A percentile compares a stretch with the other conserved stretches of the same genome.
These are phyloP conservation scores for Pseudocercospora vitis DNA, from an alignment of 2,329 filamentous ascomycete genomes.

Conservation along the genomic window DNA sequence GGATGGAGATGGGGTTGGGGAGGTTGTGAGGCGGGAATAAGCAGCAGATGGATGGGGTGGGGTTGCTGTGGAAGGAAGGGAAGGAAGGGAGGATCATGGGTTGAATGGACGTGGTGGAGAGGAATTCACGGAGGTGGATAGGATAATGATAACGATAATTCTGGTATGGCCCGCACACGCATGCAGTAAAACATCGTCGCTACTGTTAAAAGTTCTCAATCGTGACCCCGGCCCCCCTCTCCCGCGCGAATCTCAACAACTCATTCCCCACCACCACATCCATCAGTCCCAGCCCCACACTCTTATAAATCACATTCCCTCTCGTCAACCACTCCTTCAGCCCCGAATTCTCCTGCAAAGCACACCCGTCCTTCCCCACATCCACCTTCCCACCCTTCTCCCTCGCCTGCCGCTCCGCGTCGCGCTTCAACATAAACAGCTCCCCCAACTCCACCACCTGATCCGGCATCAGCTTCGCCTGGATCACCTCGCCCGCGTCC, in stretches of 20 bases:
- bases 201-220: constrained; percentile 53
- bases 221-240: constrained; percentile 56
- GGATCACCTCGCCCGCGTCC: constrained; percentile 83
- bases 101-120: too few species aligned
- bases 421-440: constrained; percentile 64
- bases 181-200: too few species aligned
- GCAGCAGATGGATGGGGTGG: background rate
- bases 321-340: constrained; percentile 57
- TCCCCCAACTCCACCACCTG: constrained; percentile 88
- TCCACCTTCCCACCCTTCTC: constrained; percentile 31
- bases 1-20: constrained; percentile 1
- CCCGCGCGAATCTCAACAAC: constrained; percentile 57
- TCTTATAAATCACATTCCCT: constrained; percentile 69
- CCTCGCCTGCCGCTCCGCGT: constrained; percentile 44
- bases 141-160: too few species aligned
- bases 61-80: background rate
- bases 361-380: constrained; percentile 24
- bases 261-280: constrained; percentile 64
- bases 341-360: constrained; percentile 39
- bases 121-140: too few species aligned
- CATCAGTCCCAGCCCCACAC: constrained; percentile 67
- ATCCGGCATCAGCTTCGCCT: constrained; percentile 68
- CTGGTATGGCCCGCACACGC: too few species aligned
- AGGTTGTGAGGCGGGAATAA: background rate
- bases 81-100: too few species aligned